A percentile compares a stretch with the other conserved stretches of the same genome.
Conservation (phyloP, 1,284 basidiomycete species). For the Ustilago esculenta region DNA sequence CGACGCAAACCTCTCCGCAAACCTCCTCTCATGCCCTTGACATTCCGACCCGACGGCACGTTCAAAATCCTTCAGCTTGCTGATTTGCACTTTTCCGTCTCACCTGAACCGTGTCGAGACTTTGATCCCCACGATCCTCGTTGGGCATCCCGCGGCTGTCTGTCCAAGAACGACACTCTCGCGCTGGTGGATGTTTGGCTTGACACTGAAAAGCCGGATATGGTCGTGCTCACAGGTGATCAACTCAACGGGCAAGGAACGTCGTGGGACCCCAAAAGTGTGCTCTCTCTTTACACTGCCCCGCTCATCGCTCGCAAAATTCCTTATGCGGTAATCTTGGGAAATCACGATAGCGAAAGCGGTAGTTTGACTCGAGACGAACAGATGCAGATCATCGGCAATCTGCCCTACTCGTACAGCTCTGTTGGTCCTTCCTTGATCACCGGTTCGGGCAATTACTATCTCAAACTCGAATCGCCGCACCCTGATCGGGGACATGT, state of each 20-base stretch:
- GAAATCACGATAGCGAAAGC: slow-evolving; percentile 75
- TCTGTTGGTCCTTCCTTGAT: slow-evolving; percentile 81
- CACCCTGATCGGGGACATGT: slow-evolving; percentile 75
- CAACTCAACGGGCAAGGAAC: slow-evolving; percentile 74
- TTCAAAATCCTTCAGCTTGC: slow-evolving; percentile 65
- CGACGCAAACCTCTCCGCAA: slow-evolving; percentile 41
- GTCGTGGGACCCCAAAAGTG: slow-evolving; percentile 84
- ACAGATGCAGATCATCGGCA: slow-evolving; percentile 77
- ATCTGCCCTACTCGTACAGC: slow-evolving; percentile 84
- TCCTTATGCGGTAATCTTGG: slow-evolving; percentile 87
- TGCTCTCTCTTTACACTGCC: slow-evolving; percentile 85
- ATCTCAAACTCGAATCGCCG: slow-evolving; percentile 29
- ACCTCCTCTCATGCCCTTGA: slow-evolving; percentile 23
- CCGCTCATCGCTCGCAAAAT: slow-evolving; percentile 80
- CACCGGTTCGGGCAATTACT: slow-evolving; percentile 63
- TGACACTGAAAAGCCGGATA: slow-evolving; percentile 83
- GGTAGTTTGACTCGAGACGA: slow-evolving; percentile 52
- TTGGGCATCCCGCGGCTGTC: slow-evolving; percentile 22
- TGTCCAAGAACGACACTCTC: slow-evolving; percentile 54
- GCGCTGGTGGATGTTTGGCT: slow-evolving; percentile 53
- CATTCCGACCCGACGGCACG: slow-evolving; percentile 50
- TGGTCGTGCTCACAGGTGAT: slow-evolving; percentile 75
- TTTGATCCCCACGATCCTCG: slow-evolving; percentile 24
- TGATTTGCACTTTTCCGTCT: slow-evolving; percentile 60
- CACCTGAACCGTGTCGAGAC: slow-evolving; percentile 57